A percentile compares a stretch with the other conserved stretches of the same genome.
Evolutionary conservation across 805 yeast genomes (phyloP).

Genomic region (Candida anglica): DNA sequence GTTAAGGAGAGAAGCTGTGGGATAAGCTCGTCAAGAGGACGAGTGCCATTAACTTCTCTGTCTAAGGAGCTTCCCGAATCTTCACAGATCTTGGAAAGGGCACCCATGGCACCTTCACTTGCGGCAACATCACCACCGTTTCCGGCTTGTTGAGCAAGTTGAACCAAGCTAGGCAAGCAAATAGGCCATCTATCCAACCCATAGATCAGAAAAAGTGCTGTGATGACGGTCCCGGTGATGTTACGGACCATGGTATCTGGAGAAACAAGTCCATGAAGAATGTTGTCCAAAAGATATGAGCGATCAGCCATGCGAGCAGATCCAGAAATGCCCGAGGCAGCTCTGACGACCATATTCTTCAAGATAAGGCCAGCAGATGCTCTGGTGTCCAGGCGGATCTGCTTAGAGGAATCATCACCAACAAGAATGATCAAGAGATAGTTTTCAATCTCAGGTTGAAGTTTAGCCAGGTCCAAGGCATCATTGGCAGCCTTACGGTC

Average conservation of each 20-base stretch:
- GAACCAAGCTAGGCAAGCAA: conserved; percentile 63
- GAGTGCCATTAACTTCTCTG: conserved; percentile 32
- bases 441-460: conserved; percentile 75
- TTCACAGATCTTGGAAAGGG: conserved; percentile 85
- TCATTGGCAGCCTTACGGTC: conserved; percentile 67
- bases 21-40: conserved; percentile 51
- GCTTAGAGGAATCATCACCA: conserved; percentile 33
- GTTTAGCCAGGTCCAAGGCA: conserved; percentile 65
- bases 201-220: conserved; percentile 66
- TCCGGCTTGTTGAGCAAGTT: conserved; percentile 52
- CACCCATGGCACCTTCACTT: conserved; percentile 52
- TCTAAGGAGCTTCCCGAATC: conserved; percentile 71
- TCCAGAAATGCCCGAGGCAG: no score
- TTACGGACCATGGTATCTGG: conserved; percentile 64
- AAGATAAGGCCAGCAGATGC: conserved; percentile 87
- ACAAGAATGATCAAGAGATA: conserved; percentile 72
- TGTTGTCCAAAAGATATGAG: conserved; percentile 36
- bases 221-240: conserved; percentile 86
- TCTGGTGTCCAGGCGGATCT: conserved; percentile 48
- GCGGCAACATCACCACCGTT: conserved; percentile 19
- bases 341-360: conserved; percentile 65
- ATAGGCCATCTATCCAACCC: conserved; percentile 76
- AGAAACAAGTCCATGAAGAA: conserved; percentile 54
- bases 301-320: conserved; percentile 27
- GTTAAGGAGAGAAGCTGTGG: conserved; percentile 59